Base-by-base conservation (phyloP, 108 stramenopile species). In the Pinguiococcus pyrenoidosus region DNA sequence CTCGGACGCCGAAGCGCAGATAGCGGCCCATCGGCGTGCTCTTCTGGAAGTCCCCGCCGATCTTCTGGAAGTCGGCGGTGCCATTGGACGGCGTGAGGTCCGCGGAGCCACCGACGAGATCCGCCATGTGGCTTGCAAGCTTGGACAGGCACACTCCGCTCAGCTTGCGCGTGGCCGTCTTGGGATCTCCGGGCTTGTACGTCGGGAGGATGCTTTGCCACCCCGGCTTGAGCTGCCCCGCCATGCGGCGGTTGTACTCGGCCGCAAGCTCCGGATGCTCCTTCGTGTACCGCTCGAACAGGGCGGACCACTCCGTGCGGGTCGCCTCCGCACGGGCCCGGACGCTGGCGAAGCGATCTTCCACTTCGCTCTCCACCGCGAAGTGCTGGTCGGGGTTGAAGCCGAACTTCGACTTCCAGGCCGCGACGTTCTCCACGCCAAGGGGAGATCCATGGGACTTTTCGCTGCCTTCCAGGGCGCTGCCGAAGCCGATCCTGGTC, bases 61-160 rank as follows among this genome's bases (percentile, higher is more conserved):
- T 35, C 34, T 35, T 12, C 10, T 35, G 34, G 34, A 35, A 10
- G 10, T 45, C 67, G 35, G 61, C 53, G 35, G 89, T 89, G 46
- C 70, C 74, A 73, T 94, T 98, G 44, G 84, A 85, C 23, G 80
- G 83, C 14, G 92, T 94, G 54, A 98, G 80, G 66, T 98, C 96
- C 14, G 96, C 92, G 33, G 86, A 87, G 52, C 96, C 96, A 20
- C 96, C 96, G 39, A 98, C 71, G 41, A 98, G 60, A 77, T 98
- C 96, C 10, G 92, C 90, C 55, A 94, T 25, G 25, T 51, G 51
- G 7, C 77, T 75, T 20, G 83, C 84, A 6, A 94, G 50, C 14
- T 78, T 66, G 48, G 85, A 82, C 57, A 98, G 61, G 39, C 76
- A 86, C 17, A 57, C 48, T 49, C 85, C 74, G 33, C 78, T 82